phyloP scores from a whole-genome alignment of 192 early-diverging fungal species.

The Coemansia nantahalensis region DNA sequence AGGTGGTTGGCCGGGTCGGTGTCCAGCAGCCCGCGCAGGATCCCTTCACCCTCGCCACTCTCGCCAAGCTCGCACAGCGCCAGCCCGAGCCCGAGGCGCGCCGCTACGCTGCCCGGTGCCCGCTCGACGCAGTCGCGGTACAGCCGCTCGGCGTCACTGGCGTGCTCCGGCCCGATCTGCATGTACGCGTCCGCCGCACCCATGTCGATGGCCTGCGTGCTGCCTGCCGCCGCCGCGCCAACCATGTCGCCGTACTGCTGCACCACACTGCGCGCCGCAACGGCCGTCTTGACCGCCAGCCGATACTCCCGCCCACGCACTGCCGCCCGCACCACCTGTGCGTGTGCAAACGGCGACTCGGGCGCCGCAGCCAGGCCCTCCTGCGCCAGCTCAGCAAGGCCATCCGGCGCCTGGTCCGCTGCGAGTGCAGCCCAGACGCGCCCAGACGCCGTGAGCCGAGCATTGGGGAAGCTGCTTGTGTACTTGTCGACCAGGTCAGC shows the following conservation, averaged over 20 bases:
- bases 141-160: conserved; percentile 53
- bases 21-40: conserved; percentile 58
- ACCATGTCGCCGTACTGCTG: conserved; percentile 9
- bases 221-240: conserved; percentile 25
- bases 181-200: conserved; percentile 62
- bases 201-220: conserved; percentile 55
- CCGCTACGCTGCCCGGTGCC: conserved; percentile 43
- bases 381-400: conserved; percentile 13
- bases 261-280: conserved; percentile 12
- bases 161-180: conserved; percentile 56
- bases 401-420: background rate
- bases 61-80: conserved; percentile 54
- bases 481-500: conserved; percentile 8
- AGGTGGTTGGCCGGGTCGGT: conserved; percentile 30
- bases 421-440: conserved; percentile 14
- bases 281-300: conserved; percentile 14
- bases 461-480: conserved; percentile 12
- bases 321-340: conserved; percentile 14
- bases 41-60: conserved; percentile 56
- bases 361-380: conserved; percentile 8
- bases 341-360: conserved; percentile 40
- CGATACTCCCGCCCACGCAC: conserved; percentile 7
- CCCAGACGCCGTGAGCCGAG: conserved; percentile 7
- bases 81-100: conserved; percentile 53
- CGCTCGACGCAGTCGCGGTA: conserved; percentile 56